Conservation (phyloP, 2,329 filamentous ascomycete species). For the Aureobasidium melanogenum region DNA sequence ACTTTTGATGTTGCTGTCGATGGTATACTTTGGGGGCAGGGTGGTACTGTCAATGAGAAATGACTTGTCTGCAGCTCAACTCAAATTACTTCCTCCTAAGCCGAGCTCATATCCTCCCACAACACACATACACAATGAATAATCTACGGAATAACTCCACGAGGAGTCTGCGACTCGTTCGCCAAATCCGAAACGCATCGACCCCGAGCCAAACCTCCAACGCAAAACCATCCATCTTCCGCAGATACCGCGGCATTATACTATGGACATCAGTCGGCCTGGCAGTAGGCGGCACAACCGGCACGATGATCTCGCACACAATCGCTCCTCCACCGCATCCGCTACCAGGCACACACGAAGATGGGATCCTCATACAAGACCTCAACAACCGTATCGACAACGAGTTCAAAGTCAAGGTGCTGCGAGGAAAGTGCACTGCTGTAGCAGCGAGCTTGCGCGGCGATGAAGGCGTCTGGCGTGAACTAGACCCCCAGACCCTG, state of each 20-base stretch:
- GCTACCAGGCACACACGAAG: constrained; percentile 31
- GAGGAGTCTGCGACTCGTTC: not conserved
- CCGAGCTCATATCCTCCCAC: not conserved
- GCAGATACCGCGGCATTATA: constrained; percentile 16
- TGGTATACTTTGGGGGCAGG: not conserved
- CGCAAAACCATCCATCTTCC: constrained; percentile 11
- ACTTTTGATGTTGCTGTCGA: not conserved
- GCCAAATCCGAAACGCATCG: not conserved
- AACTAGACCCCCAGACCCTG: constrained; percentile 5
- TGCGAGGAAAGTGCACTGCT: constrained; percentile 35
- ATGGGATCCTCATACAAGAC: constrained; percentile 32
- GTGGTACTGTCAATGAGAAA: not conserved
- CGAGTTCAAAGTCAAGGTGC: constrained; percentile 41
- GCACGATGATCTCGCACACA: constrained; percentile 32
- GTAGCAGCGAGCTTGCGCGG: constrained; percentile 17
- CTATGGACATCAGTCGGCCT: constrained; percentile 30
- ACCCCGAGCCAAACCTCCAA: not conserved
- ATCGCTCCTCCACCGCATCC: constrained; percentile 38
- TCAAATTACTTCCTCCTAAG: not conserved
- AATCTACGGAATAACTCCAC: not conserved
- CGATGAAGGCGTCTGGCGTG: constrained; percentile 12
- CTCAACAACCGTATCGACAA: constrained; percentile 36
- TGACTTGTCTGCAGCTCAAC: not conserved
- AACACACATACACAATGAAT: not conserved
- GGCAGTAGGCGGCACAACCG: constrained; percentile 32